These are phyloP conservation scores for Viridothelium virens DNA, from an alignment of 495 filamentous ascomycete genomes.

Conservation along the genomic window DNA sequence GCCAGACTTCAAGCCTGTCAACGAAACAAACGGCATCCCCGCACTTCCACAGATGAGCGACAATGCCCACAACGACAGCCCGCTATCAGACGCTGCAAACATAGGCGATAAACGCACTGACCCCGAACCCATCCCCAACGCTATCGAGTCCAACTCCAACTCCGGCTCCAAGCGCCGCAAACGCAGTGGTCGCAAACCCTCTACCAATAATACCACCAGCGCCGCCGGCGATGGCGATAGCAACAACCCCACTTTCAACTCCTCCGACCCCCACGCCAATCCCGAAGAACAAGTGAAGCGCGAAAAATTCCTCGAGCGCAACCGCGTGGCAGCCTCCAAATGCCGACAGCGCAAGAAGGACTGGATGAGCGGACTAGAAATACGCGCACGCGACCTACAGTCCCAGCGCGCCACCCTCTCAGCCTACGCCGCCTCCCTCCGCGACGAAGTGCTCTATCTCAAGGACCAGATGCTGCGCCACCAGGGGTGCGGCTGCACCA, in stretches of 20 bases:
- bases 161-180: background rate
- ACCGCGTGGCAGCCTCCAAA: slow-evolving; percentile 76
- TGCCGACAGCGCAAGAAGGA: slow-evolving; percentile 84
- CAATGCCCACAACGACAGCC: background rate
- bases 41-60: background rate
- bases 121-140: background rate
- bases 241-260: background rate
- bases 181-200: background rate
- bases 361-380: slow-evolving; percentile 29
- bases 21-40: slow-evolving; percentile 4
- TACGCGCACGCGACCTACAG: slow-evolving; percentile 24
- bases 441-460: slow-evolving; percentile 37
- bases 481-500: slow-evolving; percentile 34
- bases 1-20: slow-evolving; percentile 18
- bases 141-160: background rate
- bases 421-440: slow-evolving; percentile 31
- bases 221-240: background rate
- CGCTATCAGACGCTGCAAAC: background rate
- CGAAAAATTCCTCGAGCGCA: slow-evolving; percentile 61
- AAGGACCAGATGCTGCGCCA: slow-evolving; percentile 41
- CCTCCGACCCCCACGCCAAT: background rate
- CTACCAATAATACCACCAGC: too few relatives aligned
- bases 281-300: slow-evolving; percentile 24
- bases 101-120: background rate
- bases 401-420: slow-evolving; percentile 23